phyloP scores from a whole-genome alignment of 2,329 filamentous ascomycete species.

The Fusarium sp. region DNA sequence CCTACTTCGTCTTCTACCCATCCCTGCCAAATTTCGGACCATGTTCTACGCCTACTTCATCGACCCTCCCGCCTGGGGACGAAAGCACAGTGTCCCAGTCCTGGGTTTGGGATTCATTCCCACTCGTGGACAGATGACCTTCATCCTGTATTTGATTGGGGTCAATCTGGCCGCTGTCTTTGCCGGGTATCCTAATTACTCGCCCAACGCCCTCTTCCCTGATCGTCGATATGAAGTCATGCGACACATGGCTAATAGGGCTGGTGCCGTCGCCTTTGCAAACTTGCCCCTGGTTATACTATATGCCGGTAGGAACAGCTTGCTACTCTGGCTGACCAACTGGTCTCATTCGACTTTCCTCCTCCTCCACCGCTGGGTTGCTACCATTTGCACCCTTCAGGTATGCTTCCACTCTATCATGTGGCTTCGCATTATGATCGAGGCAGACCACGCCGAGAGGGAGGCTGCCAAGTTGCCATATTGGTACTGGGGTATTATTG shows the following conservation, averaged over 20 bases:
- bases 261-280: conserved; percentile 58
- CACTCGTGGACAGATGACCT: conserved; percentile 60
- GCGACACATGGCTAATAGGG: conserved; percentile 57
- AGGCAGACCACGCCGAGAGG: conserved; percentile 46
- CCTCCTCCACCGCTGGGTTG: conserved; percentile 65
- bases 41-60: conserved; percentile 48
- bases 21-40: conserved; percentile 17
- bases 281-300: conserved; percentile 60
- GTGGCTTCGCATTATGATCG: conserved; percentile 54
- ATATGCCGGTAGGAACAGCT: conserved; percentile 62
- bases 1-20: conserved; percentile 35
- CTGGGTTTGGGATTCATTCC: conserved; percentile 51
- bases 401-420: conserved; percentile 62
- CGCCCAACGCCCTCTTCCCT: conserved; percentile 51
- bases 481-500: conserved; percentile 62
- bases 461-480: conserved; percentile 52
- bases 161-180: conserved; percentile 57
- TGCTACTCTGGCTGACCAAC: conserved; percentile 63
- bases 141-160: conserved; percentile 57
- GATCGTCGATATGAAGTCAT: conserved; percentile 49
- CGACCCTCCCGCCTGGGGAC: conserved; percentile 46
- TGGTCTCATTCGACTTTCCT: conserved; percentile 65
- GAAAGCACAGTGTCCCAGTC: conserved; percentile 43
- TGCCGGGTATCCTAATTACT: conserved; percentile 47
- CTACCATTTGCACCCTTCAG: conserved; percentile 60